Base-by-base conservation (phyloP, 345 rosid genomes). In the Boechera stricta region DNA sequence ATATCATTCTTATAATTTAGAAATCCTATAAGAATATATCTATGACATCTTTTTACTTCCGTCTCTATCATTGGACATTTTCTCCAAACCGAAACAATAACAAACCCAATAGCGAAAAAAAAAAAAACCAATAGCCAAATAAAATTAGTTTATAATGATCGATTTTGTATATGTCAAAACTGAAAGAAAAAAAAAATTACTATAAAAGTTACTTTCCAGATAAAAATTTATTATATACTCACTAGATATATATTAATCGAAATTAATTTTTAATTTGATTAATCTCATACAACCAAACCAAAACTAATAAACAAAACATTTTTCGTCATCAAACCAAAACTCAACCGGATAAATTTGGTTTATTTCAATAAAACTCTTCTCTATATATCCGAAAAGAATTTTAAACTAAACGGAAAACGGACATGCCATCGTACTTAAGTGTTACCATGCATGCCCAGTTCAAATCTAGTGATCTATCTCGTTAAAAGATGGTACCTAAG, bases 401-500 rank as follows among this genome's bases (percentile, higher is more conserved):
- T 21, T 21, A 21, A 39, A 10, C 42, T 39, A 9, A 39, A 39
- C 41, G 3, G 11, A 21, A 21, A 21, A 21, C 7, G 7, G 45
- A 41, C 11, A 41, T 10, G 13, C 4, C 45, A 10, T 42, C 15
- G n/a, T 42, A 12, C 5, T 42, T 42, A 42, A 42, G 48, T 42
- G n/a, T 39, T 44, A 44, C n/a, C 4, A 6, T 5, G 6, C n/a
- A 5, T 44, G 49, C 16, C 16, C 49, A 16, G 13, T 15, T 45
- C 3, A 45, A 15, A 45, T 60, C 0, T 18, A 36, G 5, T 44
- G 15, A 36, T 16, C 7, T 16, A 60, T 36, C 5, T 10, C 21
- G 11, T 62, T 39, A 39, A 24, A 38, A 61, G 32, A 60, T 39
- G 32, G 42, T 87, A 87, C 94, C 96, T 71, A 90, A 75, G 35